Percentiles rank a stretch among this genome's conserved stretches.
phyloP scores from a whole-genome alignment of 345 rosid genomes.

The Brassica cretica region DNA sequence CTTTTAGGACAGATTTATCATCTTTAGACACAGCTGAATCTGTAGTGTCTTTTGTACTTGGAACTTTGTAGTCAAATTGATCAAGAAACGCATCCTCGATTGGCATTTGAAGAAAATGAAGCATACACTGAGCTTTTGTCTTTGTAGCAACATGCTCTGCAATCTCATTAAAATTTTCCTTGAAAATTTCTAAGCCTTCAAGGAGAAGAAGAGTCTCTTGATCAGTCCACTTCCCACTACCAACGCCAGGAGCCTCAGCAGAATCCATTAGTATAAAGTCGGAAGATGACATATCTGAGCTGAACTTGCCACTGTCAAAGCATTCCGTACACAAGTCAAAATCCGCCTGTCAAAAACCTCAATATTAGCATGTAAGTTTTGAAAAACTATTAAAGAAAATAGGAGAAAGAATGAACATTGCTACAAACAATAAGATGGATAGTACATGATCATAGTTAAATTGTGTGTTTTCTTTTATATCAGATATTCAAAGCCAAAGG shows the following conservation, averaged over 20 bases:
- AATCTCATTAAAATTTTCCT: constrained; percentile 96
- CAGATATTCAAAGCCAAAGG: constrained; percentile 16
- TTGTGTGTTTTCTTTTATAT: background rate
- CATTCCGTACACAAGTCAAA: constrained; percentile 96
- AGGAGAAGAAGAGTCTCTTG: constrained; percentile 99
- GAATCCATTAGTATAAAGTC: constrained; percentile 98
- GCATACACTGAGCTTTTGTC: constrained; percentile 93
- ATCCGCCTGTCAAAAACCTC: constrained; percentile 83
- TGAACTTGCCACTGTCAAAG: constrained; percentile 84
- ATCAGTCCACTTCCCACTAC: constrained; percentile 97
- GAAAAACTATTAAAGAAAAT: background rate
- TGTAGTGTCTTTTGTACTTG: constrained; percentile 50
- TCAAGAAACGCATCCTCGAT: constrained; percentile 84
- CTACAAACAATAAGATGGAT: constrained; percentile 7
- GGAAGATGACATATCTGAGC: constrained; percentile 81
- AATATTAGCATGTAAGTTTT: constrained; percentile 31
- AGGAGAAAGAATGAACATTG: background rate
- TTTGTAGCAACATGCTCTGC: constrained; percentile 99
- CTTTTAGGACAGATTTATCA: constrained; percentile 50
- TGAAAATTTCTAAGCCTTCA: constrained; percentile 93
- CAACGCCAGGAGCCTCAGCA: constrained; percentile 76
- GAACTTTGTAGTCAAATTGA: constrained; percentile 45
- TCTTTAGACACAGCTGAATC: constrained; percentile 38
- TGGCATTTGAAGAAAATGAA: constrained; percentile 98
- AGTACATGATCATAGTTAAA: background rate